Conservation (phyloP, 140 eudicot genomes). For the Bidens hawaiensis region DNA sequence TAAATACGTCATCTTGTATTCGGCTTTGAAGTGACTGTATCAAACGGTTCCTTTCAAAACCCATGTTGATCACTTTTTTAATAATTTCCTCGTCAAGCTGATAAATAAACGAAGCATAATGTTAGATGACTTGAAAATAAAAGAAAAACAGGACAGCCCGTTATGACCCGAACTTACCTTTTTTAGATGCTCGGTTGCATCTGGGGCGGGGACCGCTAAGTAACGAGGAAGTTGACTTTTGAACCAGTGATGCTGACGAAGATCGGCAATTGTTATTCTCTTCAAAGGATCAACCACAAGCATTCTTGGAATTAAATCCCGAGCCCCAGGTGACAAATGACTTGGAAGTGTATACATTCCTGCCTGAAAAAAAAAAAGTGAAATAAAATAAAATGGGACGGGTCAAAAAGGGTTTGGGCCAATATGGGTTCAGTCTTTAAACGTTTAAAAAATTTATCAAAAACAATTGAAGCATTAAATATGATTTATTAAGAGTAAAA, state of each 20-base stretch:
- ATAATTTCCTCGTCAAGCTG: constrained; percentile 90
- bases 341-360: constrained; percentile 93
- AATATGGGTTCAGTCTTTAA: background rate
- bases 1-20: constrained; percentile 74
- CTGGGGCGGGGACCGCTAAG: constrained; percentile 80
- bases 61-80: constrained; percentile 68
- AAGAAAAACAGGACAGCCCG: background rate
- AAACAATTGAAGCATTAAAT: background rate
- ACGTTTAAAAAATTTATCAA: background rate
- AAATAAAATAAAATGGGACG: background rate
- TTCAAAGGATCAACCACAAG: constrained; percentile 85
- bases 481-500: background rate
- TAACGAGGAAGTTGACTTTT: constrained; percentile 81
- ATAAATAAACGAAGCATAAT: constrained; percentile 12
- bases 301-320: constrained; percentile 80
- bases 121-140: background rate
- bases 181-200: constrained; percentile 62
- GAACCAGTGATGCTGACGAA: constrained; percentile 81
- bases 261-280: constrained; percentile 63
- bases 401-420: background rate
- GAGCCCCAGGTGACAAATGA: constrained; percentile 80
- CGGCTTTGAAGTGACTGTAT: constrained; percentile 72
- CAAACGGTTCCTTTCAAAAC: constrained; percentile 60
- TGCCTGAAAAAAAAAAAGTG: constrained; percentile 35
- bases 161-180: constrained; percentile 31